Base-by-base conservation (phyloP, 257 asterid genomes). In the Knoxia roxburghii region DNA sequence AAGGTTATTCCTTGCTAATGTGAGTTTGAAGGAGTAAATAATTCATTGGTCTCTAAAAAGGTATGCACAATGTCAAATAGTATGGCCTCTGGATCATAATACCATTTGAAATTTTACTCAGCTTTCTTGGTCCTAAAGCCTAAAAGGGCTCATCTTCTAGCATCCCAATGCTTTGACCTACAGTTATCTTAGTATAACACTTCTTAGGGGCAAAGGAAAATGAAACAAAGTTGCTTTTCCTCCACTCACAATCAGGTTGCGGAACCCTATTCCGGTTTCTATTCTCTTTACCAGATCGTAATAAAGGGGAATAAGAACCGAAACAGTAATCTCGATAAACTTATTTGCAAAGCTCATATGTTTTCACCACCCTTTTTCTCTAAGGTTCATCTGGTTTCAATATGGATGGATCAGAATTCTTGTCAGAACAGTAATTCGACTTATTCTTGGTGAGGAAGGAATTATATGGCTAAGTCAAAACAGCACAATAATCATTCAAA, bases 101-200 rank as follows among this genome's bases (percentile, higher is more conserved):
- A 62, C 21, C 80, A 74, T 70, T 78, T 74, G 69, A 78, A 74
- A 37, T 70, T n/a, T 55, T 30, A 56, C 65, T 57, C 66, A 30
- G 63, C 56, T 78, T 32, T 60, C 67, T 62, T 66, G 48, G 49
- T 32, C 73, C 61, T 67, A 68, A 70, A 73, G 49, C 26, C 73
- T 56, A 62, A 68, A 70, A 73, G 74, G 68, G 20, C 64, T 32
- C 46, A 37, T 64, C 61, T n/a, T n/a, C n/a, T 61, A 64, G 66
- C 68, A 70, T 78, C 74, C 75, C 79, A 61, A 74, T 74, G 75
- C 68, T 69, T 70, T 75, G 82, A 74, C 75, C 62, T 64, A 67
- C 41, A 64, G 27, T 64, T 61, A 14, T 43, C 58, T 45, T n/a
- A n/a, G n/a, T n/a, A 37, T 43, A 37, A 10, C 70, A 60, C 55